Evolutionary conservation across 768 basidiomycete species (phyloP).

Genomic region (Hygrocybe coccinea): DNA sequence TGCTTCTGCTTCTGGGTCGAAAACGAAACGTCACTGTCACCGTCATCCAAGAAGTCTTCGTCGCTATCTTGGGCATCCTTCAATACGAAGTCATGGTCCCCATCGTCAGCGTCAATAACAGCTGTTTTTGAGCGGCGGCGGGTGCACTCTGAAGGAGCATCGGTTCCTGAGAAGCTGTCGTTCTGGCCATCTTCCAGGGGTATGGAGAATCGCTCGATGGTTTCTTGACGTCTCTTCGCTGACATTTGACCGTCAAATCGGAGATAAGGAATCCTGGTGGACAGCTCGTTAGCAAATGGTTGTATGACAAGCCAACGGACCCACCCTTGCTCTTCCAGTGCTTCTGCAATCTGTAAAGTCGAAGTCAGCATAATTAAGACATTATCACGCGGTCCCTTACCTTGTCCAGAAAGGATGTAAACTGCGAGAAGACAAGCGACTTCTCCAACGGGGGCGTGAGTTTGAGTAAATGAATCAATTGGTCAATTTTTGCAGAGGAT

Average conservation of each 20-base stretch:
- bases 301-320: background rate
- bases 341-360: constrained; percentile 56
- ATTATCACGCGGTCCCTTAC: constrained; percentile 29
- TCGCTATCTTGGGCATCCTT: constrained; percentile 30
- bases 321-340: constrained; percentile 62
- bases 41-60: constrained; percentile 28
- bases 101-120: constrained; percentile 16
- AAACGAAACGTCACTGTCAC: constrained; percentile 31
- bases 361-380: background rate
- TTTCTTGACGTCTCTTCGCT: constrained; percentile 72
- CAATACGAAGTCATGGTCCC: constrained; percentile 26
- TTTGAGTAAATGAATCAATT: constrained; percentile 66
- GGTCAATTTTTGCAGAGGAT: constrained; percentile 83
- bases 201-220: constrained; percentile 68
- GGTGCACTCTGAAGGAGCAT: background rate
- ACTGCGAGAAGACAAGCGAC: constrained; percentile 85
- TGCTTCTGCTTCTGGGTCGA: constrained; percentile 36
- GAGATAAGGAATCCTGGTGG: constrained; percentile 61
- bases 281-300: constrained; percentile 1
- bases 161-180: background rate
- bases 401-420: constrained; percentile 80
- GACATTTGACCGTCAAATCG: constrained; percentile 86
- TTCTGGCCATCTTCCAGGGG: constrained; percentile 44
- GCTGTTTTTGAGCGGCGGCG: background rate
- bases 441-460: constrained; percentile 69